Conservation (phyloP, 305 asterid genomes). For the Fraxinus floribunda region DNA sequence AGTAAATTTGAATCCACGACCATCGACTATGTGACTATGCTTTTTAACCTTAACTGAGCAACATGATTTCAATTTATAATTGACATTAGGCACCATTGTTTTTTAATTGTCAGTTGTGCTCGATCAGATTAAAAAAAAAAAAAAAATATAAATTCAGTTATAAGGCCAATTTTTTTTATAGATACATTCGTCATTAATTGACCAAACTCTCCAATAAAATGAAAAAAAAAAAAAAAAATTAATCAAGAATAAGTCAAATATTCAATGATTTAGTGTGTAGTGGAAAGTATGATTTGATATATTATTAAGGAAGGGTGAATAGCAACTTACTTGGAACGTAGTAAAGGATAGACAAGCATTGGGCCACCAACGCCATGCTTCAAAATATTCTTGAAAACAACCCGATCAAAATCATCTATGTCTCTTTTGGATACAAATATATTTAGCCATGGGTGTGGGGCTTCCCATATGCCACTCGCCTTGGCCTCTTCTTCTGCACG, state of each 20-base stretch:
- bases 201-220: no score
- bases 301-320: neutral
- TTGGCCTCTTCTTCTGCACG: constrained; percentile 65
- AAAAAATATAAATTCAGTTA: no score
- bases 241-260: no score
- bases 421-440: constrained; percentile 63
- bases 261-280: neutral
- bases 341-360: constrained; percentile 73
- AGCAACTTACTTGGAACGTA: constrained; percentile 73
- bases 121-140: neutral
- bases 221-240: no score
- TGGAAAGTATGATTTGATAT: neutral
- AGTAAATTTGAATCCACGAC: no score
- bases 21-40: no score
- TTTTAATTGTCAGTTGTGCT: neutral
- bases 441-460: constrained; percentile 98
- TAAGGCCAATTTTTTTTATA: no score
- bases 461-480: constrained; percentile 75
- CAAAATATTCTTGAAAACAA: constrained; percentile 68
- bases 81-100: neutral
- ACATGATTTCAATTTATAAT: no score
- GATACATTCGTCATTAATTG: no score
- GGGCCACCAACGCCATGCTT: constrained; percentile 91
- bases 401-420: constrained; percentile 63
- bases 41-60: no score